Percentiles rank a stretch among this genome's conserved stretches.
Evolutionary conservation across 768 basidiomycete species (phyloP).

Genomic region (Jaapia argillacea): DNA sequence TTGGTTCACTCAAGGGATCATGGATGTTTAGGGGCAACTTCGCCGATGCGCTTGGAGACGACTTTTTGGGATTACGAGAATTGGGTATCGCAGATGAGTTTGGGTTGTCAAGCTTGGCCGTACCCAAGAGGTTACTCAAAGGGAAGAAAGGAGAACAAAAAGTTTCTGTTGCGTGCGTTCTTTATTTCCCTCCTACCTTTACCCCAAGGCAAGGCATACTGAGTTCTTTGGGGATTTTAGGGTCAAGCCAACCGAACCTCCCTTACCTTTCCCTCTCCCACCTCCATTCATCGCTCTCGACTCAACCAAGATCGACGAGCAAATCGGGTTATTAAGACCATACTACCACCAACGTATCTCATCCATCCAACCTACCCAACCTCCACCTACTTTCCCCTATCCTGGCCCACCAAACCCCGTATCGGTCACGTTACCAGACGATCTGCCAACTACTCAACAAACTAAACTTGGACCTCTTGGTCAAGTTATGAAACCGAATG

Average conservation of each 20-base stretch:
- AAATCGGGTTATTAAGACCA: conserved; percentile 76
- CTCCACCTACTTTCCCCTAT: conserved; percentile 6
- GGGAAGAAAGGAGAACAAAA: conserved; percentile 39
- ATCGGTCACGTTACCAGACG: conserved; percentile 47
- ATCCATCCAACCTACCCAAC: conserved; percentile 23
- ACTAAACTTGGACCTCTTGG: conserved; percentile 74
- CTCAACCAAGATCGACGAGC: conserved; percentile 52
- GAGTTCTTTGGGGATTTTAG: conserved; percentile 21
- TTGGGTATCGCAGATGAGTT: conserved; percentile 83
- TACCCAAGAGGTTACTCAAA: conserved; percentile 72
- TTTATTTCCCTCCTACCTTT: conserved; percentile 1
- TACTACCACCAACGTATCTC: conserved; percentile 60
- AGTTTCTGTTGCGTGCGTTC: conserved; percentile 38
- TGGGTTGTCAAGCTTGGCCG: conserved; percentile 63
- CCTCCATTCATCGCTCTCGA: conserved; percentile 71
- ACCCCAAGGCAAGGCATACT: not conserved
- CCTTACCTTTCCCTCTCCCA: conserved; percentile 78
- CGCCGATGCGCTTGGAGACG: conserved; percentile 80
- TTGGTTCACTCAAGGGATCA: conserved; percentile 3
- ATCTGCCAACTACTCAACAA: conserved; percentile 44
- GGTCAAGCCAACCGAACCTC: conserved; percentile 61
- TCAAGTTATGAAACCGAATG: conserved; percentile 50
- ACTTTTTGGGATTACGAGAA: conserved; percentile 84
- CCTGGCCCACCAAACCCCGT: conserved; percentile 11
- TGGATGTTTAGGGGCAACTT: conserved; percentile 59